Percentiles rank a stretch among this genome's conserved stretches.
These are phyloP conservation scores for Sporothrix phasma DNA, from an alignment of 2,329 filamentous ascomycete species.

Conservation along the genomic window DNA sequence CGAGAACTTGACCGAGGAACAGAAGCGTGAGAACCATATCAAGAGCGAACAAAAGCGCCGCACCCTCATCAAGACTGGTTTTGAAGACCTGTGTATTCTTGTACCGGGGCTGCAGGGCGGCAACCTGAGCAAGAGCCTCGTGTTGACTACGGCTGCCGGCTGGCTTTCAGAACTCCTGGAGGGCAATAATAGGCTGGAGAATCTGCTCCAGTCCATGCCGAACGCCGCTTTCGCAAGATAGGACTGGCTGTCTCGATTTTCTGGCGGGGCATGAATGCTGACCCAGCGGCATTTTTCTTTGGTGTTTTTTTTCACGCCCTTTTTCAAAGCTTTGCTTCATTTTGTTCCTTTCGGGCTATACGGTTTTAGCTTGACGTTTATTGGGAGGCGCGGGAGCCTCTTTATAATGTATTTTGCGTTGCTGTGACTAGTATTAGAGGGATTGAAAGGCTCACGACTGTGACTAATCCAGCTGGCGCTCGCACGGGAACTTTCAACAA, in stretches of 20 bases:
- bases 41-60: conserved; percentile 78
- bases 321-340: neutral
- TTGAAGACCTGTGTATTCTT: conserved; percentile 66
- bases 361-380: too few relatives aligned
- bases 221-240: neutral
- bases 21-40: conserved; percentile 81
- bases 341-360: too few relatives aligned
- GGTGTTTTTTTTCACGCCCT: neutral
- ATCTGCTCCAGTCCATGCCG: conserved; percentile 37
- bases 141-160: conserved; percentile 64
- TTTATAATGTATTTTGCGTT: too few relatives aligned
- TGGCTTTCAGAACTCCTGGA: conserved; percentile 65
- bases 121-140: conserved; percentile 73
- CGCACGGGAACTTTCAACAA: too few relatives aligned
- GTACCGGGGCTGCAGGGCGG: conserved; percentile 66
- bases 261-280: too few relatives aligned
- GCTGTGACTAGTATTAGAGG: too few relatives aligned
- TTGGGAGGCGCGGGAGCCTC: too few relatives aligned
- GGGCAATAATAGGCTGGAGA: conserved; percentile 53
- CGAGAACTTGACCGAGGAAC: conserved; percentile 69
- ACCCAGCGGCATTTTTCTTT: neutral
- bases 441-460: too few relatives aligned
- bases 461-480: too few relatives aligned
- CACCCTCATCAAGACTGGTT: conserved; percentile 71
- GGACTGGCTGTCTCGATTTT: neutral